Conservation (phyloP, 768 basidiomycete genomes). For the Kwoniella mangroviensis region DNA sequence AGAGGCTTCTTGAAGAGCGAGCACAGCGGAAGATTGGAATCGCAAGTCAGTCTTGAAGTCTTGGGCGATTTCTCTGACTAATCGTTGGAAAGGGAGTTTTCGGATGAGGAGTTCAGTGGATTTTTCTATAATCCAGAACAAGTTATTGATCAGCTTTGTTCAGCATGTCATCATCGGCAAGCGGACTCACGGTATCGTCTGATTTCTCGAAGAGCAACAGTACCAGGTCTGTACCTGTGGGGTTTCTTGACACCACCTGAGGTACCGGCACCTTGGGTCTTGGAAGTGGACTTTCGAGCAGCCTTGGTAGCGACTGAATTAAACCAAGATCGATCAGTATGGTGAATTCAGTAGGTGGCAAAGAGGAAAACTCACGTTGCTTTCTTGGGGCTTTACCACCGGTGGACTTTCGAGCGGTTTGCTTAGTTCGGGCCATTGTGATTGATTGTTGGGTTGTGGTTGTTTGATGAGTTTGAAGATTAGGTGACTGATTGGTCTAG, state of each 20-base stretch:
- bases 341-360: neutral
- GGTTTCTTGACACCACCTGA: constrained; percentile 79
- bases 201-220: constrained; percentile 64
- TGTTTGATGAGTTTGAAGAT: neutral
- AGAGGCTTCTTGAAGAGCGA: constrained; percentile 64
- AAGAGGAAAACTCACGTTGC: constrained; percentile 42
- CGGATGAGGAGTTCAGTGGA: constrained; percentile 65
- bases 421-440: constrained; percentile 63
- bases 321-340: constrained; percentile 5
- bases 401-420: constrained; percentile 95
- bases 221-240: constrained; percentile 70
- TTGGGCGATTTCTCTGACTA: constrained; percentile 79
- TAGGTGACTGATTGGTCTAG: constrained; percentile 7
- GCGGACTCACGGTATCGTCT: constrained; percentile 58
- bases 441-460: constrained; percentile 63
- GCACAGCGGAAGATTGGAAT: constrained; percentile 65
- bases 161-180: neutral
- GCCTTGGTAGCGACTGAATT: constrained; percentile 65
- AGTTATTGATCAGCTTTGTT: neutral
- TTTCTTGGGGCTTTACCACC: constrained; percentile 71
- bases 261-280: constrained; percentile 32
- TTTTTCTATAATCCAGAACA: constrained; percentile 42
- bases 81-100: constrained; percentile 69
- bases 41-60: constrained; percentile 83
- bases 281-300: constrained; percentile 63